Conservation (phyloP, 2,329 filamentous ascomycete genomes). For the Cladosporium velox region DNA sequence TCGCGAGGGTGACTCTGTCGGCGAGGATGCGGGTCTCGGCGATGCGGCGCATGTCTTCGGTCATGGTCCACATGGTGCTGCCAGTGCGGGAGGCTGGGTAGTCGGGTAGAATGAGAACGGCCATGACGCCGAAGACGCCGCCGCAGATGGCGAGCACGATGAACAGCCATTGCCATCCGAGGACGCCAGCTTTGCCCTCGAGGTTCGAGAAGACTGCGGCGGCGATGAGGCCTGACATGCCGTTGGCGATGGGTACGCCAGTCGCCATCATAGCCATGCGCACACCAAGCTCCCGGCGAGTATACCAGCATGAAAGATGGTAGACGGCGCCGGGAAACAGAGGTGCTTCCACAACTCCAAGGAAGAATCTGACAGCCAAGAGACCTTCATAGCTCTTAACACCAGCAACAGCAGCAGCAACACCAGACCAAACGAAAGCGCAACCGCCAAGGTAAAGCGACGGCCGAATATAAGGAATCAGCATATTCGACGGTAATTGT, state of each 20-base stretch:
- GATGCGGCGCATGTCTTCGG: slow-evolving; percentile 54
- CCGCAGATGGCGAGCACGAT: slow-evolving; percentile 54
- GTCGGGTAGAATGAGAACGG: slow-evolving; percentile 57
- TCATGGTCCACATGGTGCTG: slow-evolving; percentile 56
- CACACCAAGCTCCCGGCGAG: slow-evolving; percentile 53
- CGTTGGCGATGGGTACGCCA: slow-evolving; percentile 51
- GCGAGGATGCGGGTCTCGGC: slow-evolving; percentile 55
- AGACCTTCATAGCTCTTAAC: slow-evolving; percentile 37
- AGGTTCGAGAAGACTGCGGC: slow-evolving; percentile 66
- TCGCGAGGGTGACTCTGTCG: slow-evolving; percentile 51
- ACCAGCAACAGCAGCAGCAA: slow-evolving; percentile 37
- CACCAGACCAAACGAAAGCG: slow-evolving; percentile 40
- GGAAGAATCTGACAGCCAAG: slow-evolving; percentile 39
- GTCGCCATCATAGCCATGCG: slow-evolving; percentile 56
- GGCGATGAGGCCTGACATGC: slow-evolving; percentile 57
- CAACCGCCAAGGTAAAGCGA: slow-evolving; percentile 35
- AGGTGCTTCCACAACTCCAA: slow-evolving; percentile 51
- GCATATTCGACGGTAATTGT: slow-evolving; percentile 41
- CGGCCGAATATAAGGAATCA: slow-evolving; percentile 39
- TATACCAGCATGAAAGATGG: slow-evolving; percentile 54
- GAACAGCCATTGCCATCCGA: slow-evolving; percentile 54
- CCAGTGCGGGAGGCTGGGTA: slow-evolving; percentile 44
- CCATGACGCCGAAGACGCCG: slow-evolving; percentile 60
- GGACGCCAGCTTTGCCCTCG: slow-evolving; percentile 57
- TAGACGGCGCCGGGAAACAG: slow-evolving; percentile 50